Conservation (phyloP, 2,329 filamentous ascomycete genomes). For the Tetracladium maxilliforme region DNA sequence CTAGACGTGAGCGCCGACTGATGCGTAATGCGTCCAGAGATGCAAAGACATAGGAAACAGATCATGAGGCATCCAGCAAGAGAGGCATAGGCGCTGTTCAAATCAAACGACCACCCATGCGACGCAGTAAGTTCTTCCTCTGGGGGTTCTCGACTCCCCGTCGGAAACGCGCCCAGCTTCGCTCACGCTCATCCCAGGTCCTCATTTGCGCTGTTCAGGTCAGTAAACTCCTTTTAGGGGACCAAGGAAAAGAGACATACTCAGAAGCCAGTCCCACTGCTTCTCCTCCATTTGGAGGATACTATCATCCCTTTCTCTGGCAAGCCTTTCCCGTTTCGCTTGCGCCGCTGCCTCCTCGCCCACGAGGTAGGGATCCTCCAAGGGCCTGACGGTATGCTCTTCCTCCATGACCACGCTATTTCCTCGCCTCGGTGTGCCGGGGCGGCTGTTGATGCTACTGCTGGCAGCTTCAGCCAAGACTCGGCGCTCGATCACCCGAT, state of each 20-base stretch:
- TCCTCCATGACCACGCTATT: slow-evolving; percentile 5
- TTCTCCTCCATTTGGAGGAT: slow-evolving; percentile 41
- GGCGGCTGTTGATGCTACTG: too few relatives aligned
- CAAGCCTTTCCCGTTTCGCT: slow-evolving; percentile 40
- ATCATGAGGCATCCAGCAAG: too few relatives aligned
- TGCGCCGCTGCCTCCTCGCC: slow-evolving; percentile 47
- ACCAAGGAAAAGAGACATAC: slow-evolving; percentile 25
- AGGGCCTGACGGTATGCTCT: slow-evolving; percentile 17
- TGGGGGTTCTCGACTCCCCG: slow-evolving; percentile 11
- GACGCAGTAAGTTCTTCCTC: too few relatives aligned
- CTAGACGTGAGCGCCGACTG: too few relatives aligned
- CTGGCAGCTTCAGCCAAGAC: slow-evolving; percentile 27
- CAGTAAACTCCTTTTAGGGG: too few relatives aligned
- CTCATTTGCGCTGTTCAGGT: slow-evolving; percentile 20
- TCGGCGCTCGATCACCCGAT: slow-evolving; percentile 48
- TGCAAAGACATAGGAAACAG: too few relatives aligned
- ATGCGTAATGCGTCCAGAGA: too few relatives aligned
- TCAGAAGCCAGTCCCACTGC: slow-evolving; percentile 45
- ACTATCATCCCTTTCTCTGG: slow-evolving; percentile 27
- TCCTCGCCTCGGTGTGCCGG: too few relatives aligned
- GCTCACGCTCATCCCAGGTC: slow-evolving; percentile 22
- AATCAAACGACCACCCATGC: too few relatives aligned
- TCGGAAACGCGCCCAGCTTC: slow-evolving; percentile 17
- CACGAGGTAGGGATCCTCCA: slow-evolving; percentile 54
- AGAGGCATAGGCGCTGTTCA: too few relatives aligned